Percentiles rank a stretch among this genome's conserved stretches.
Evolutionary conservation across 306 rosid species (phyloP).

Genomic region (Alnus glutinosa): DNA sequence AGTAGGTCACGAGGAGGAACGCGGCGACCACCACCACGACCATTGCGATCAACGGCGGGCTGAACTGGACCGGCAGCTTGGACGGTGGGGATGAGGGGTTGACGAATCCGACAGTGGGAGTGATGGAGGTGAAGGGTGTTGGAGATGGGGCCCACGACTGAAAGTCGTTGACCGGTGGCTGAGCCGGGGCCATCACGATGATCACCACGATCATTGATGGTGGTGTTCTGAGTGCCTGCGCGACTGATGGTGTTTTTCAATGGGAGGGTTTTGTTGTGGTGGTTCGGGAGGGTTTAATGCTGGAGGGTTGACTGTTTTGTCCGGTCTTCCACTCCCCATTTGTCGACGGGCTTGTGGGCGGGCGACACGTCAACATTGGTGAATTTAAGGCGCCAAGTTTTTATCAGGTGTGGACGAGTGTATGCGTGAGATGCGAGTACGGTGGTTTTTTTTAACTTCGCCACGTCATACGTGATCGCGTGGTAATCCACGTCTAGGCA

Average conservation of each 20-base stretch:
- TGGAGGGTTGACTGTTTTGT: slow-evolving; percentile 21
- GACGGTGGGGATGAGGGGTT: slow-evolving; percentile 41
- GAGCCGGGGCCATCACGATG: slow-evolving; percentile 34
- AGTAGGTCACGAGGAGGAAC: slow-evolving; percentile 74
- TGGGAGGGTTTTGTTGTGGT: background rate
- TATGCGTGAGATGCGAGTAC: background rate
- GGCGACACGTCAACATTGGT: slow-evolving; percentile 25
- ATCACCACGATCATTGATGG: background rate
- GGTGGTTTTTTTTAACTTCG: background rate
- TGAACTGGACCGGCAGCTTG: slow-evolving; percentile 67
- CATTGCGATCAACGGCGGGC: slow-evolving; percentile 89
- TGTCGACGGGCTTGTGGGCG: background rate
- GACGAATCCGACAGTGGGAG: background rate
- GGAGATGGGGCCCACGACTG: slow-evolving; percentile 34
- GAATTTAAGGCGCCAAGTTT: slow-evolving; percentile 16
- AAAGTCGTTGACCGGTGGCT: slow-evolving; percentile 18
- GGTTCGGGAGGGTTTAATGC: slow-evolving; percentile 5
- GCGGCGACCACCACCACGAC: slow-evolving; percentile 86
- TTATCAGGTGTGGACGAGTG: no score
- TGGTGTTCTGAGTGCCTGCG: background rate
- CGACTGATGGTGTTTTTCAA: background rate
- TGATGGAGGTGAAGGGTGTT: slow-evolving; percentile 13
- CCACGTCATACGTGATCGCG: background rate
- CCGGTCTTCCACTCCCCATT: background rate
- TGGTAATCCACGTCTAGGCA: background rate